Evolutionary conservation across 352 stramenopile species (phyloP), one percentile per base, ranked within the genome.

Genomic region (Globisporangium iwayamae): DNA sequence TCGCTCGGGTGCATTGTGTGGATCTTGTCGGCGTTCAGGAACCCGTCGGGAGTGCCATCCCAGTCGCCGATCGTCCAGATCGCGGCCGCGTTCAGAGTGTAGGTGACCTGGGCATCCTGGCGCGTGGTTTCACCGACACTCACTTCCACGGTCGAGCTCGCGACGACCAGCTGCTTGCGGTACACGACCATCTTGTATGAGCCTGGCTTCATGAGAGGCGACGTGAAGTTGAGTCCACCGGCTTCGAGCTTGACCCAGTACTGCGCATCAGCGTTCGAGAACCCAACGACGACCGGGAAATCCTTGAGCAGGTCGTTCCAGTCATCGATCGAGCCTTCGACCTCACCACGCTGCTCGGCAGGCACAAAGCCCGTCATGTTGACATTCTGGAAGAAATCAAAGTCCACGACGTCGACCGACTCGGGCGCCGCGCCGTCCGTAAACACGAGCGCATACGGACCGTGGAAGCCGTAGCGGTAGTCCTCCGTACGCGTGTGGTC

Each of bases 1-100:
- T 85, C 74, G 25, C 74, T 79, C 20, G 74, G 74, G 55, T 85
- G 76, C 76, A 85, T 82, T 39, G 41, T 69, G 60, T 77, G 71
- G 63, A 87, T 83, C 70, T 80, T 87, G 68, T 81, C 67, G 4
- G 78, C 68, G 54, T 87, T 87, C 1, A 78, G 32, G 61, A 87
- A 83, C 11, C 75, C 75, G 25, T 75, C 63, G 18, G 78, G 76
- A 0, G 76, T 83, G 28, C 78, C 78, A 39, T 87, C 78, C 75
- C 75, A 87, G 51, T 62, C 56, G 9, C 78, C 78, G 30, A 85
- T 85, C 68, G 70, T 41, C 78, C 78, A 87, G 60, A 85, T 60
- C 11, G 75, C 68, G 7, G 63, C 52, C 4, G 58, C 41, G 14
- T 65, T 69, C 7, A 66, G 30, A 0, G 66, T 60, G 58, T 65